Base-by-base conservation (phyloP, 495 filamentous ascomycete genomes). In the Rhypophila decipiens region DNA sequence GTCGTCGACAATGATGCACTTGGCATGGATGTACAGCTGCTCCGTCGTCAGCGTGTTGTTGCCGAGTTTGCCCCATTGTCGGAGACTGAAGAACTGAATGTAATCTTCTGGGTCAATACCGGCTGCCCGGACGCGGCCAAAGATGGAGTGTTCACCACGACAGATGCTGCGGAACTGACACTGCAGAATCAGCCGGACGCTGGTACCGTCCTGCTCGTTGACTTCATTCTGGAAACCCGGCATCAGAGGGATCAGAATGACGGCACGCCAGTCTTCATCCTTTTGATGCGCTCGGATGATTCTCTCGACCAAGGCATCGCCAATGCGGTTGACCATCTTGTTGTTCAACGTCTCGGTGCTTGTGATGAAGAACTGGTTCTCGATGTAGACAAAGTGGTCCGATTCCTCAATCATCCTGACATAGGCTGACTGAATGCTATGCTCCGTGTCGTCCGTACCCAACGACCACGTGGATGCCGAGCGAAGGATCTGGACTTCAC, bases 361-460 rank as follows among this genome's bases (percentile, higher is more conserved):
- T 45, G 84, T 93, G 69, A 99, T 87, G 69, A 95, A 99, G 72
- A 99, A 99, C 64, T 99, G 93, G 61, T 99, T 99, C 59, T 99
- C 93, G 50, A 99, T 95, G 63, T 99, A 97, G 47, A 99, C 88
- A 51, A 97, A 96, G 57, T 97, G 93, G 39, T 99, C 90, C 8
- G 89, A 95, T 44, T 89, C 80, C 57, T 93, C 84, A 45, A 99
- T 99, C 65, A 93, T 75, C 60, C 95, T 93, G 56, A 93, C 78
- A 55, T 99, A 99, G 22, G 93, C 93, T 47, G 85, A 89, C 78
- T 93, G 88, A 56, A 99, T 99, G 63, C 91, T 96, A 57, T 88
- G 80, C 56, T 99, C 93, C 0, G 82, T 86, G 36, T 91, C 78
- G 3, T 86, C 82, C 24, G 88, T 89, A 24, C 93, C 93, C 1